These are phyloP conservation scores for Cyathus striatus DNA, from an alignment of 768 basidiomycete species.

Conservation along the genomic window DNA sequence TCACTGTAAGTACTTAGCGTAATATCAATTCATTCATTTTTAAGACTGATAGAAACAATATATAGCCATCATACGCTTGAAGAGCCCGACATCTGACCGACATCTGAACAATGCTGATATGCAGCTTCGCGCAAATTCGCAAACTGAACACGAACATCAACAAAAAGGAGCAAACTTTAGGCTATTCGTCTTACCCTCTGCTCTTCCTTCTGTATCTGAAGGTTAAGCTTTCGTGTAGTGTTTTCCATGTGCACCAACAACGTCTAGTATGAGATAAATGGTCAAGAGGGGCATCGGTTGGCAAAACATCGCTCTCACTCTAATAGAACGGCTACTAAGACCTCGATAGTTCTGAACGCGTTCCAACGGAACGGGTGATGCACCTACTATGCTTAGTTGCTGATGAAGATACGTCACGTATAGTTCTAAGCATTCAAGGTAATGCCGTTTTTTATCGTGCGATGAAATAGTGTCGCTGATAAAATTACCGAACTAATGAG, in stretches of 20 bases:
- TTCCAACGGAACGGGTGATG: slow-evolving; percentile 40
- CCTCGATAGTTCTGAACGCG: slow-evolving; percentile 49
- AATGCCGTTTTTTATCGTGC: slow-evolving; percentile 73
- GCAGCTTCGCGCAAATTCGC: too few relatives aligned
- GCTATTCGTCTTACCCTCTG: too few relatives aligned
- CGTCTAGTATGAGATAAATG: slow-evolving; percentile 34
- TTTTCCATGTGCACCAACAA: slow-evolving; percentile 70
- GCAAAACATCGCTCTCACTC: slow-evolving; percentile 29
- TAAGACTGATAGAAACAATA: too few relatives aligned
- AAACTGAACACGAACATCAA: too few relatives aligned
- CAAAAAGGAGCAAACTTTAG: too few relatives aligned
- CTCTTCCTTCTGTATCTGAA: slow-evolving; percentile 48
- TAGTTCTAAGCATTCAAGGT: slow-evolving; percentile 68
- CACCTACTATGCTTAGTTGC: slow-evolving; percentile 47
- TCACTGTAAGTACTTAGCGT: too few relatives aligned
- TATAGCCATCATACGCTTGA: too few relatives aligned
- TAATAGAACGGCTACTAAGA: slow-evolving; percentile 57
- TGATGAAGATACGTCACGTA: slow-evolving; percentile 66
- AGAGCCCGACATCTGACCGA: too few relatives aligned
- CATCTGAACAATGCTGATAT: too few relatives aligned
- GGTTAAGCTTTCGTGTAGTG: slow-evolving; percentile 43
- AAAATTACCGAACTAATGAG: slow-evolving; percentile 1
- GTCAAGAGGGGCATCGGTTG: neutral
- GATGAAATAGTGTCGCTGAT: slow-evolving; percentile 67
- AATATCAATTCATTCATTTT: too few relatives aligned